Conservation (phyloP, 1,284 basidiomycete genomes). For the Leccinum angustisporum region DNA sequence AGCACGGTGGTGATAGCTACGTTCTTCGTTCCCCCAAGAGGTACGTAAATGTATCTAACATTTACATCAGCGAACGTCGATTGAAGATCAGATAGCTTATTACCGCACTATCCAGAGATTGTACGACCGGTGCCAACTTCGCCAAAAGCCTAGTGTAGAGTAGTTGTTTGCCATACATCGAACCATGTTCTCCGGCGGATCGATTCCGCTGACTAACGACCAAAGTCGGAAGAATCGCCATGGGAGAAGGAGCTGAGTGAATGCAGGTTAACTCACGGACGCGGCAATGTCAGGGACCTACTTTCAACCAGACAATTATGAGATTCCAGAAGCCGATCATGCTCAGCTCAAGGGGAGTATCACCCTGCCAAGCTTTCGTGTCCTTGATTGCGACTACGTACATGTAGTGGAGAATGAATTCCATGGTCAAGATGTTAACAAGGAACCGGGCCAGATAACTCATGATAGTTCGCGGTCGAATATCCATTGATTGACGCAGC, state of each 20-base stretch:
- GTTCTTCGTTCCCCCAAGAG: slow-evolving; percentile 79
- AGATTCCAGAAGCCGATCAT: slow-evolving; percentile 99
- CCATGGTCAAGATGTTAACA: slow-evolving; percentile 69
- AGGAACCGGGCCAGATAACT: slow-evolving; percentile 76
- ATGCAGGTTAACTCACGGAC: neutral
- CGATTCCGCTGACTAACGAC: slow-evolving; percentile 87
- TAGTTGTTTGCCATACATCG: slow-evolving; percentile 99
- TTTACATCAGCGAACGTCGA: neutral
- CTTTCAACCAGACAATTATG: slow-evolving; percentile 96
- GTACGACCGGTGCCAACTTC: slow-evolving; percentile 95
- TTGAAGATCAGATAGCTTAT: slow-evolving; percentile 11
- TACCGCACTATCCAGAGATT: slow-evolving; percentile 95
- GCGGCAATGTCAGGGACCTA: slow-evolving; percentile 34
- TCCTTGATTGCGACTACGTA: slow-evolving; percentile 98
- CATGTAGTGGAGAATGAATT: slow-evolving; percentile 91
- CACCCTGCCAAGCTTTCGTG: slow-evolving; percentile 69
- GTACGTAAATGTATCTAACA: slow-evolving; percentile 89
- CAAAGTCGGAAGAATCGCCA: slow-evolving; percentile 98
- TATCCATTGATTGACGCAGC: slow-evolving; percentile 53
- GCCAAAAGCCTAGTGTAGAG: slow-evolving; percentile 91
- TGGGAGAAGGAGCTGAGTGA: slow-evolving; percentile 79
- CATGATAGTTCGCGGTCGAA: slow-evolving; percentile 38
- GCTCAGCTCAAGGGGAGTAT: slow-evolving; percentile 78
- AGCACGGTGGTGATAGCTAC: slow-evolving; percentile 70
- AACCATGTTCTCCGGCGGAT: slow-evolving; percentile 98